Percentiles rank a stretch among this genome's conserved stretches.
Evolutionary conservation across 176 grass and related monocot species (phyloP).

Genomic region (Oryza rufipogon): DNA sequence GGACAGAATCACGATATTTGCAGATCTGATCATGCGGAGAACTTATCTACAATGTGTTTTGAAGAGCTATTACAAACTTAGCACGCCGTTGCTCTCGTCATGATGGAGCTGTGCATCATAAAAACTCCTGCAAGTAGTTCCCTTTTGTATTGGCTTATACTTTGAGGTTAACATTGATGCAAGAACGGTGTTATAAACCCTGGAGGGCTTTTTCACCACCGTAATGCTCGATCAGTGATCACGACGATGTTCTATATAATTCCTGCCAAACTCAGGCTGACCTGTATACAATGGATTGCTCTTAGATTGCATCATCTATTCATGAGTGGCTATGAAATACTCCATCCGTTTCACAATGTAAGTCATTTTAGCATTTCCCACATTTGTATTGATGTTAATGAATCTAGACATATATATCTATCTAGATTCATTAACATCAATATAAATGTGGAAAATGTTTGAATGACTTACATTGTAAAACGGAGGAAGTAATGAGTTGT

Average conservation of each 20-base stretch:
- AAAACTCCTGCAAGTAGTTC: neutral
- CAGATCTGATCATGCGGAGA: neutral
- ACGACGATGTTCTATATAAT: neutral
- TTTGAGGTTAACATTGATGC: neutral
- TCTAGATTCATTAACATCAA: too few relatives aligned
- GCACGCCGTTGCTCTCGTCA: neutral
- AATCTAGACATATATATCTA: too few relatives aligned
- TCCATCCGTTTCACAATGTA: too few relatives aligned
- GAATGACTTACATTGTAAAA: too few relatives aligned
- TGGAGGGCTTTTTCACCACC: neutral
- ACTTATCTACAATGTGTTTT: slow-evolving; percentile 1
- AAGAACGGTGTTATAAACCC: neutral
- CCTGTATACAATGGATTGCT: neutral
- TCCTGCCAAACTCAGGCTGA: neutral
- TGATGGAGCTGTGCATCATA: slow-evolving; percentile 1
- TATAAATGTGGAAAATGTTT: too few relatives aligned
- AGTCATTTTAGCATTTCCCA: too few relatives aligned
- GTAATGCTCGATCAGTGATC: neutral
- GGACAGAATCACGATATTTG: neutral
- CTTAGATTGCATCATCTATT: neutral
- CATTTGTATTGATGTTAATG: too few relatives aligned
- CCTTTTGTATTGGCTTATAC: neutral
- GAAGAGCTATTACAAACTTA: neutral
- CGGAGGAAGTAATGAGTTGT: neutral
- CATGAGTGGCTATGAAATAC: neutral